Evolutionary conservation across 176 grass and related monocot species (phyloP).

Genomic region (Saccharum officinarum): DNA sequence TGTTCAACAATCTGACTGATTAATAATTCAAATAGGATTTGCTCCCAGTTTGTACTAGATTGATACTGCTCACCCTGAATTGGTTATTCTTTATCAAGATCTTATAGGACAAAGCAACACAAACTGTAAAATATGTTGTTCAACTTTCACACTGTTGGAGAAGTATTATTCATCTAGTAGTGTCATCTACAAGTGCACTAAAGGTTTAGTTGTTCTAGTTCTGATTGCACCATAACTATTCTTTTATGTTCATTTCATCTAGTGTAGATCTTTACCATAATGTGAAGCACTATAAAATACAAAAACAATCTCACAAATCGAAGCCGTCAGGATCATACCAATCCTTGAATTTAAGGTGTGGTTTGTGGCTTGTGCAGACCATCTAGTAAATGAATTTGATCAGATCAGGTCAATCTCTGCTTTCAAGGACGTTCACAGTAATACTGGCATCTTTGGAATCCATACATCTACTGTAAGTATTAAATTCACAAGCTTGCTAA

Average conservation of each 20-base stretch:
- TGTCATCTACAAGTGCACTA: background rate
- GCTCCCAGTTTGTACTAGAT: background rate
- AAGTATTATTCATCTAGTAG: slow-evolving; percentile 3
- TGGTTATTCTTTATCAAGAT: slow-evolving; percentile 14
- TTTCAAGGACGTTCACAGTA: slow-evolving; percentile 86
- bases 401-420: slow-evolving; percentile 82
- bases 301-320: background rate
- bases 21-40: slow-evolving; percentile 29
- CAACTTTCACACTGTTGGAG: background rate
- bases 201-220: slow-evolving; percentile 9
- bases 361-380: slow-evolving; percentile 51
- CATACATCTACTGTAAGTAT: slow-evolving; percentile 84
- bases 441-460: slow-evolving; percentile 93
- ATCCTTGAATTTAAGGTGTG: slow-evolving; percentile 34
- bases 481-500: background rate
- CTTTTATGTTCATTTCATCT: slow-evolving; percentile 20
- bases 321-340: slow-evolving; percentile 2
- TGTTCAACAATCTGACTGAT: background rate
- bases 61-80: background rate
- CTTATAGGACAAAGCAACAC: slow-evolving; percentile 4
- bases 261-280: background rate
- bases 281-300: background rate
- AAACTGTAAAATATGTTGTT: background rate
- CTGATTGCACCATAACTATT: background rate
- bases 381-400: slow-evolving; percentile 73